These are phyloP conservation scores for Batrachochytrium dendrobatidis DNA, from an alignment of 371 early-diverging fungal genomes.

Conservation along the genomic window DNA sequence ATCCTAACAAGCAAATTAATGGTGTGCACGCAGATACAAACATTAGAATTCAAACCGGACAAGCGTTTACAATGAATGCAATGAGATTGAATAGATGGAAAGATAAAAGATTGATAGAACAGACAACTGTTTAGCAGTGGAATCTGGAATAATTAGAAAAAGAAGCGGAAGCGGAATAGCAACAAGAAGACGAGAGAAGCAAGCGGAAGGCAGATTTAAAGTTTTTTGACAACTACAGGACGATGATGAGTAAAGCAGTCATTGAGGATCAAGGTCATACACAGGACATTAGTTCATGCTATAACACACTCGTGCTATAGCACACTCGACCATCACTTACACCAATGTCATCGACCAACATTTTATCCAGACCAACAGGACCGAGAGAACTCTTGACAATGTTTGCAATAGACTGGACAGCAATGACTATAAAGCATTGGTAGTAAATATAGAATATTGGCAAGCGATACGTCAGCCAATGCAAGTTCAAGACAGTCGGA, in stretches of 20 bases:
- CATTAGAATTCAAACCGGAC: no score
- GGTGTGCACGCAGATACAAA: not conserved
- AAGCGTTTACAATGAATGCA: no score
- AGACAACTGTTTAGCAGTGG: no score
- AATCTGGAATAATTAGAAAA: no score
- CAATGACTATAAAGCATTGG: conserved; percentile 45
- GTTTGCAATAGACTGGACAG: conserved; percentile 88
- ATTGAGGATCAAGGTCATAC: no score
- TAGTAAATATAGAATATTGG: not conserved
- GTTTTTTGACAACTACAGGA: not conserved
- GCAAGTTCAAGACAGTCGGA: not conserved
- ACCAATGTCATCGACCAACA: conserved; percentile 99
- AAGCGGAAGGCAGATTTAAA: not conserved
- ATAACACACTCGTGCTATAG: no score
- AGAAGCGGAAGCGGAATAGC: no score
- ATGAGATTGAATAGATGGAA: no score
- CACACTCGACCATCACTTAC: no score
- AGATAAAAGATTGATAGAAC: no score
- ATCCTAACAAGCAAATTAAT: conserved; percentile 54
- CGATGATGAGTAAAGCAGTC: not conserved
- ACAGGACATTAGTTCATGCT: no score
- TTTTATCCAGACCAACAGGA: conserved; percentile 99
- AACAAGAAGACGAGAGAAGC: not conserved
- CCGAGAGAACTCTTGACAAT: conserved; percentile 98
- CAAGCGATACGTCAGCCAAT: not conserved